Conservation (phyloP, 2,329 filamentous ascomycete genomes). For the Nemania serpens region DNA sequence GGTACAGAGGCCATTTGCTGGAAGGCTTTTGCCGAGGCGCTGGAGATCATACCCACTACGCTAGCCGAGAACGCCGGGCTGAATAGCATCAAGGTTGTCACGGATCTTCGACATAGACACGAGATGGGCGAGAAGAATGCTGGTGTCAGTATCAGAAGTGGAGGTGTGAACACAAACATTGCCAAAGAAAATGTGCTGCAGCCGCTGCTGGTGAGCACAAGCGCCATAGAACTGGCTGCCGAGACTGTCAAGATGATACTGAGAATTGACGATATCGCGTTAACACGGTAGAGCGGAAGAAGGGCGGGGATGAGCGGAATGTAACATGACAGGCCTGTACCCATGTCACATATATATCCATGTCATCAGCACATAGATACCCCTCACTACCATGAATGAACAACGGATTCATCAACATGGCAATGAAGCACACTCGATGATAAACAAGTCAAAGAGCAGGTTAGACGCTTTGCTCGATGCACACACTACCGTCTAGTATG, state of each 20-base stretch:
- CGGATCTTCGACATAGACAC: conserved; percentile 90
- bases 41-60: conserved; percentile 96
- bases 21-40: conserved; percentile 97
- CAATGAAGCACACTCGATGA: neutral
- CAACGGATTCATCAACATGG: neutral
- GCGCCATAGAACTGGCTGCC: conserved; percentile 92
- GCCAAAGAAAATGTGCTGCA: conserved; percentile 96
- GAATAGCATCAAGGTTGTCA: conserved; percentile 99
- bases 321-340: conserved; percentile 27
- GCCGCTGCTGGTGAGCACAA: conserved; percentile 94
- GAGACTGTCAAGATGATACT: conserved; percentile 97
- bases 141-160: conserved; percentile 96
- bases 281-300: conserved; percentile 56
- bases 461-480: neutral
- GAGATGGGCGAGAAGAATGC: conserved; percentile 95
- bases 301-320: conserved; percentile 27
- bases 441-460: neutral
- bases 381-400: conserved; percentile 13
- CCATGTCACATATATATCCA: conserved; percentile 3
- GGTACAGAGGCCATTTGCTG: conserved; percentile 98
- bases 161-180: conserved; percentile 96
- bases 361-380: conserved; percentile 21
- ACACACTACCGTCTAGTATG: neutral
- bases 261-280: conserved; percentile 69
- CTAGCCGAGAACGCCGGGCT: conserved; percentile 96